Conservation (phyloP, 306 rosid species). For the Corylus heterophylla region DNA sequence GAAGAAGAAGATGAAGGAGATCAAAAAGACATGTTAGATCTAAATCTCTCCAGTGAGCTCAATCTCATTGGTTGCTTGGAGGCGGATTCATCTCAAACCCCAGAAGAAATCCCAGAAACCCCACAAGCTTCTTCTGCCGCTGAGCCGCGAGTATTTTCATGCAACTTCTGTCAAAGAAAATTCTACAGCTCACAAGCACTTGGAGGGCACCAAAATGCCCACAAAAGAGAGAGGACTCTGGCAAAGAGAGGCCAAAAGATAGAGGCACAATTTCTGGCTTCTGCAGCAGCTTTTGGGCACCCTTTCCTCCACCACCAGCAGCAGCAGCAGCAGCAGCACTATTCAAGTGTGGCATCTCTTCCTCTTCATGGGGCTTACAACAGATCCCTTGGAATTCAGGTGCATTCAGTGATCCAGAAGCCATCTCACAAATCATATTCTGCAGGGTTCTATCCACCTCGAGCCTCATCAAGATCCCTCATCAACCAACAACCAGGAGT, state of each 20-base stretch:
- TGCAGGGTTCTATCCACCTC: constrained; percentile 36
- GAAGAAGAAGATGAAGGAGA: constrained; percentile 44
- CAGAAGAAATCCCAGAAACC: constrained; percentile 7
- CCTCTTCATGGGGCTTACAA: constrained; percentile 45
- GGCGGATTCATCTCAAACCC: constrained; percentile 26
- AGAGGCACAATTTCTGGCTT: constrained; percentile 47
- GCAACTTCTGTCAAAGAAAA: constrained; percentile 77
- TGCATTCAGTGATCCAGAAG: constrained; percentile 51
- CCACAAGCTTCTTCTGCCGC: constrained; percentile 17
- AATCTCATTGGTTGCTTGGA: constrained; percentile 58
- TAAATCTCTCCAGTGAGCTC: constrained; percentile 44
- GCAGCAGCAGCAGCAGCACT: background rate
- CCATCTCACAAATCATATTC: constrained; percentile 35
- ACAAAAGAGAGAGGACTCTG: constrained; percentile 72
- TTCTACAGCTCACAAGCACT: constrained; percentile 82
- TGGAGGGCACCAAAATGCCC: constrained; percentile 95
- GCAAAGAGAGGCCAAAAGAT: constrained; percentile 65
- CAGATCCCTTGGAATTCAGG: constrained; percentile 54
- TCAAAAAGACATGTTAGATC: constrained; percentile 36
- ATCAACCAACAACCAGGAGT: constrained; percentile 46
- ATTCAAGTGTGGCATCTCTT: constrained; percentile 48
- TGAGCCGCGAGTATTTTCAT: constrained; percentile 56
- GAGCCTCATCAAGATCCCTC: constrained; percentile 44
- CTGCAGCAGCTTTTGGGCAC: constrained; percentile 42
- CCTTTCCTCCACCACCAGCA: constrained; percentile 36